These are phyloP conservation scores for Musa beccarii DNA, from an alignment of 176 grass and related monocot species.

Conservation along the genomic window DNA sequence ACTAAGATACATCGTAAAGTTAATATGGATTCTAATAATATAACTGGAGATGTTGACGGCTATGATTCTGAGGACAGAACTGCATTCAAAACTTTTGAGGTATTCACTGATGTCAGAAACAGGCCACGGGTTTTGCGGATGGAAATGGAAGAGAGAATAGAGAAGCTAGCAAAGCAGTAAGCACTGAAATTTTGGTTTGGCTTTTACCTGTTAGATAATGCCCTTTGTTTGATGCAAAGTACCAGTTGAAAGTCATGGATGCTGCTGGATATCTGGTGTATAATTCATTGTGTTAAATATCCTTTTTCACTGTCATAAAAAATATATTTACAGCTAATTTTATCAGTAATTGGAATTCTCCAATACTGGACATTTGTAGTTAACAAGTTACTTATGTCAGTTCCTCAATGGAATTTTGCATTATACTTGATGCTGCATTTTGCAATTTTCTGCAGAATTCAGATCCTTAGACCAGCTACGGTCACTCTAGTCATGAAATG, in stretches of 20 bases:
- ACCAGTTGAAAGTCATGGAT: background rate
- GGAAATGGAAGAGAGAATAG: conserved; percentile 94
- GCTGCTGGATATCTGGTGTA: too few relatives aligned
- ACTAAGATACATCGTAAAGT: conserved; percentile 18
- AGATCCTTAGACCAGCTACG: too few relatives aligned
- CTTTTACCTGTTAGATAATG: conserved; percentile 2
- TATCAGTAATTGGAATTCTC: too few relatives aligned
- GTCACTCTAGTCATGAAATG: too few relatives aligned
- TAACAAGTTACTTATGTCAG: too few relatives aligned
- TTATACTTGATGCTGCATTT: too few relatives aligned
- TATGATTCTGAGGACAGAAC: conserved; percentile 51
- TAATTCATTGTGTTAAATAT: too few relatives aligned
- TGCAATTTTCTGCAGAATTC: too few relatives aligned
- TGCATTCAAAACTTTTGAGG: conserved; percentile 85
- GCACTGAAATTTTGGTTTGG: conserved; percentile 14
- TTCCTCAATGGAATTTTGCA: too few relatives aligned
- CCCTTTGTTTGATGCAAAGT: background rate
- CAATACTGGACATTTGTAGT: too few relatives aligned
- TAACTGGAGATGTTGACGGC: conserved; percentile 26
- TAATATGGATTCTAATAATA: conserved; percentile 24
- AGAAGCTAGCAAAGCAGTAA: conserved; percentile 74
- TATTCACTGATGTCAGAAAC: conserved; percentile 78
- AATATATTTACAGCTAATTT: too few relatives aligned
- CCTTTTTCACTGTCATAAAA: too few relatives aligned
- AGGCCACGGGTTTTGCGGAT: conserved; percentile 75